Evolutionary conservation across 805 yeast species (phyloP).

Genomic region (Naumovozyma castellii): DNA sequence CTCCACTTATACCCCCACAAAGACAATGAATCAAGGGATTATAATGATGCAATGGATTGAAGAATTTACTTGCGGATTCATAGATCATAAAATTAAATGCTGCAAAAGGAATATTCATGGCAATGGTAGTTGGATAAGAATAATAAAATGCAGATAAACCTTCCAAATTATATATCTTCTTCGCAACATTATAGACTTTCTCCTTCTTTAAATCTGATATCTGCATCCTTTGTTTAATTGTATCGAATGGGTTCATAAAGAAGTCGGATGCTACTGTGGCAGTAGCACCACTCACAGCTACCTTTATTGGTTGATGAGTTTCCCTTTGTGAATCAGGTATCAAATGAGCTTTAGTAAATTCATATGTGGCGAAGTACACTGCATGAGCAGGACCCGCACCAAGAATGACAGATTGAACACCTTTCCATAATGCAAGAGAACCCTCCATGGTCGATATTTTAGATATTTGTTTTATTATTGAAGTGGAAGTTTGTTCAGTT

Average conservation of each 20-base stretch:
- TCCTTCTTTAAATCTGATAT: constrained; percentile 18
- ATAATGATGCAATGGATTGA: constrained; percentile 71
- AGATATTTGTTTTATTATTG: constrained; percentile 58
- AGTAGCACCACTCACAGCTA: constrained; percentile 81
- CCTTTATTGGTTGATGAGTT: constrained; percentile 64
- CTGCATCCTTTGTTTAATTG: constrained; percentile 94
- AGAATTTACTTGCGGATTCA: constrained; percentile 70
- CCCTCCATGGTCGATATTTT: constrained; percentile 82
- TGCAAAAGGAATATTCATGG: constrained; percentile 90
- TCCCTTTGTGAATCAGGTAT: constrained; percentile 28
- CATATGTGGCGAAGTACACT: constrained; percentile 88
- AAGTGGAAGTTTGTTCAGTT: constrained; percentile 7
- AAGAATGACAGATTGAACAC: constrained; percentile 79
- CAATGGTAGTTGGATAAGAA: constrained; percentile 89
- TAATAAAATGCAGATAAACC: constrained; percentile 77
- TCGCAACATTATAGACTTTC: constrained; percentile 23
- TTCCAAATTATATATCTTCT: constrained; percentile 46
- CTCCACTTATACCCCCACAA: constrained; percentile 92
- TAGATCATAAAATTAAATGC: constrained; percentile 90
- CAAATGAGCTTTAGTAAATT: constrained; percentile 44
- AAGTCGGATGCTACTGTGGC: constrained; percentile 93
- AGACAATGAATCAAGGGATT: constrained; percentile 90
- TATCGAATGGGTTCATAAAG: constrained; percentile 95
- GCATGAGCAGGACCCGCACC: constrained; percentile 99
- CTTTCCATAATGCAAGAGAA: constrained; percentile 83